phyloP scores from a whole-genome alignment of 2,329 filamentous ascomycete genomes.

The Dichotomopilus funicola region DNA sequence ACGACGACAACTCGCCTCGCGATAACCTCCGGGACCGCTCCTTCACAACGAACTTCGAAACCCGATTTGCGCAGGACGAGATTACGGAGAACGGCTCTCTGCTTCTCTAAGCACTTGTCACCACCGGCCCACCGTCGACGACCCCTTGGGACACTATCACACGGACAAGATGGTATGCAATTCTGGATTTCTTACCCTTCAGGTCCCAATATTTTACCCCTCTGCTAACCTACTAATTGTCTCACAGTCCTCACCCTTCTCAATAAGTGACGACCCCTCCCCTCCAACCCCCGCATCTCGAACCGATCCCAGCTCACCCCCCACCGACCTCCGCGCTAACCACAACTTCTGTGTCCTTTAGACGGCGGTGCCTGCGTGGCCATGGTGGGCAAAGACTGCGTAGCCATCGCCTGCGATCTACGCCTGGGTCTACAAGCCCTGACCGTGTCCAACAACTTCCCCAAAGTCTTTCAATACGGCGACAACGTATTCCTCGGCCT shows the following conservation, averaged over 20 bases:
- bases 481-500: constrained; percentile 85
- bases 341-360: constrained; percentile 26
- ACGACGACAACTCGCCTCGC: constrained; percentile 1
- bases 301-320: background rate
- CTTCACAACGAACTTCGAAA: background rate
- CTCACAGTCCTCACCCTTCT: constrained; percentile 76
- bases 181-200: background rate
- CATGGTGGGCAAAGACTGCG: constrained; percentile 99
- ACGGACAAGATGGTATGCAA: constrained; percentile 29
- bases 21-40: background rate
- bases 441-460: constrained; percentile 99
- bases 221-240: constrained; percentile 26
- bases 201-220: constrained; percentile 9
- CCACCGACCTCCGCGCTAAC: background rate
- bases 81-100: too few species aligned
- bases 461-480: constrained; percentile 98
- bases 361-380: constrained; percentile 91
- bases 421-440: constrained; percentile 93
- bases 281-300: constrained; percentile 8
- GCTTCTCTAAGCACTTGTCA: too few species aligned
- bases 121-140: too few species aligned
- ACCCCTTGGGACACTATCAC: background rate
- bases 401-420: constrained; percentile 98
- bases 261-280: constrained; percentile 67
- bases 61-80: too few species aligned